phyloP scores from a whole-genome alignment of 2,329 filamentous ascomycete genomes.

The Acephala macrosclerotiorum region DNA sequence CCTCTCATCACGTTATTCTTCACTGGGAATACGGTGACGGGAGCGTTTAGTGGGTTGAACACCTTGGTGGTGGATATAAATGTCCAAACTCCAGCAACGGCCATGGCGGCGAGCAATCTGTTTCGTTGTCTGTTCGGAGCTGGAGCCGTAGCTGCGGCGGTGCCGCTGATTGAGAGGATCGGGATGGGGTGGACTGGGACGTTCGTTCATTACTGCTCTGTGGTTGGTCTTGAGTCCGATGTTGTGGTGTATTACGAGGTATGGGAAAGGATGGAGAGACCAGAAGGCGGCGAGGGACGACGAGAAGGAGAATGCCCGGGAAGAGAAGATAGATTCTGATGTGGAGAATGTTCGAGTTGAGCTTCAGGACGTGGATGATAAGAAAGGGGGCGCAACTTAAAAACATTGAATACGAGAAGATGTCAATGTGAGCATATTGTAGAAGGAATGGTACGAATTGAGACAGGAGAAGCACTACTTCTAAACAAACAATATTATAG shows the following conservation, averaged over 20 bases:
- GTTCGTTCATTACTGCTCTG: conserved; percentile 59
- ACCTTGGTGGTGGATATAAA: conserved; percentile 23
- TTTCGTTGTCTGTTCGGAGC: conserved; percentile 25
- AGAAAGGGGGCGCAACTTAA: neutral
- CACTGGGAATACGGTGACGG: neutral
- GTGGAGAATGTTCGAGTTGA: neutral
- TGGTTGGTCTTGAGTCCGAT: conserved; percentile 52
- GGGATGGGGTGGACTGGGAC: conserved; percentile 62
- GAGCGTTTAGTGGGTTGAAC: conserved; percentile 8
- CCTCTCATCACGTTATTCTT: neutral
- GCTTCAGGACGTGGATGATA: neutral
- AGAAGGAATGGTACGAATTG: neutral
- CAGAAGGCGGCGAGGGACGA: conserved; percentile 13
- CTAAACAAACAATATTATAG: too few species aligned
- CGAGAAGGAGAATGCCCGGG: neutral
- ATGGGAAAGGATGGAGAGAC: conserved; percentile 55
- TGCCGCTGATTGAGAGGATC: conserved; percentile 22
- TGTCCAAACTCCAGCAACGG: conserved; percentile 15
- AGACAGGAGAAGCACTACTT: neutral
- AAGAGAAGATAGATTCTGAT: neutral
- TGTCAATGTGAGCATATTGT: neutral
- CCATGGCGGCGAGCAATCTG: conserved; percentile 26
- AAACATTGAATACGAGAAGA: neutral
- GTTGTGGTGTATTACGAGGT: conserved; percentile 53
- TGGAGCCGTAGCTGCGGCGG: conserved; percentile 16